Evolutionary conservation across 1,284 basidiomycete genomes (phyloP), one percentile per base, ranked within the genome.

Genomic region (Salmacisia buchloeana): DNA sequence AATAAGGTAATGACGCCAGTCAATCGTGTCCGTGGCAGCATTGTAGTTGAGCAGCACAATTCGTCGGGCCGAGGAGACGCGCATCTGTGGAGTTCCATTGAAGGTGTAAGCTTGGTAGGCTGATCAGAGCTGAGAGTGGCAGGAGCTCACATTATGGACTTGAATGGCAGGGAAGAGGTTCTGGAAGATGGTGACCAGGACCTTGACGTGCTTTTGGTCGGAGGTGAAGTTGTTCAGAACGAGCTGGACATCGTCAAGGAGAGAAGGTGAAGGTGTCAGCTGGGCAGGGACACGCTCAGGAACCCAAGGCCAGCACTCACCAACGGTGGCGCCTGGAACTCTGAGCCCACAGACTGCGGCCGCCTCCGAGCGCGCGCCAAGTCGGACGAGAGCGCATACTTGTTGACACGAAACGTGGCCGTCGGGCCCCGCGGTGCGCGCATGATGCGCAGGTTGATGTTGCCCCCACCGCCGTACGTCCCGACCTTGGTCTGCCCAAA

Each of bases 41-140:
- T 94, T 91, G 84, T 97, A 97, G 9, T 93, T 89, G 62, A 98
- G 83, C 63, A 98, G 87, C 35, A 98, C 91, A 63, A 98, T 89
- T 71, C 94, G 87, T 34, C 94, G 89, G 41, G 90, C 90, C 36
- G 88, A 86, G 25, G 90, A 89, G 64, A 93, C 86, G 25, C 86
- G 85, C 77, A 93, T 83, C 49, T 54, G 29, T 6, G 3, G 27
- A 31, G 6, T 45, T 9, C 27, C 13, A 49, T 4, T 6, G 46
- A 10, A 25, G 9, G 46, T 38, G 18, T 9, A 38, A 38, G 36
- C 10, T 21, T n/a, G 41, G 15, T 23, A 75, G 66, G 27, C 67
- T 70, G 71, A 76, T 74, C 31, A 60, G 56, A 43, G 25, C 29
- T 34, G 25, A 23, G 9, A 49, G 57, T 23, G 21, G n/a, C 7